These are phyloP conservation scores for Verticillium zaregamsianum DNA, from an alignment of 2,329 filamentous ascomycete species.

Conservation along the genomic window DNA sequence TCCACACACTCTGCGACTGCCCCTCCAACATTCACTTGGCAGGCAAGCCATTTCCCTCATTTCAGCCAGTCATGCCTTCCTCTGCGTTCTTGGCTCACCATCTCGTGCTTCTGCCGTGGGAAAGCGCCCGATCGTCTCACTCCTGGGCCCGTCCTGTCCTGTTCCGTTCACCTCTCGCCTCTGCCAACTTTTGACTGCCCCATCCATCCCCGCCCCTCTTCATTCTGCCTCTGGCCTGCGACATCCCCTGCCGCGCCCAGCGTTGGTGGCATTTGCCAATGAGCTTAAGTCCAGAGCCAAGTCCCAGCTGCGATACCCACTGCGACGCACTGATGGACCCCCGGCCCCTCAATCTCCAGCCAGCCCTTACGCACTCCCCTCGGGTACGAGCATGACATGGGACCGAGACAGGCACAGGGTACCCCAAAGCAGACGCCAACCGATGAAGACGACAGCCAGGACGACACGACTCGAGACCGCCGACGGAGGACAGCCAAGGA, in stretches of 20 bases:
- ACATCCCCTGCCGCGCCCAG: neutral
- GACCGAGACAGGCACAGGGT: neutral
- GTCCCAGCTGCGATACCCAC: neutral
- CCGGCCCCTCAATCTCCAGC: neutral
- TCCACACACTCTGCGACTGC: neutral
- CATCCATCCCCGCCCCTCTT: neutral
- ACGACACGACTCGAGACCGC: neutral
- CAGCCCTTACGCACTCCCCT: neutral
- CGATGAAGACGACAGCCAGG: neutral
- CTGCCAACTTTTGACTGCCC: neutral
- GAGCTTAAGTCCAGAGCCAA: slow-evolving; percentile 3
- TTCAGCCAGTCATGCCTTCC: neutral
- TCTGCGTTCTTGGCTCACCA: neutral
- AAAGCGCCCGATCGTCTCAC: neutral
- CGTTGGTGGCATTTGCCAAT: neutral
- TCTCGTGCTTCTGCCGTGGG: neutral
- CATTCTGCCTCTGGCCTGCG: neutral
- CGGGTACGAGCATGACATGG: neutral
- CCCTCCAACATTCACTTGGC: neutral
- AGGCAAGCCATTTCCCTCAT: neutral
- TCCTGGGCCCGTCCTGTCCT: neutral
- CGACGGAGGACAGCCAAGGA: neutral
- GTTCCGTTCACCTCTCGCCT: neutral
- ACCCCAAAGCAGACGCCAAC: neutral
- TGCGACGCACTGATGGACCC: neutral